phyloP scores from a whole-genome alignment of 371 early-diverging fungal species.

The Syncephalastrum racemosum region DNA sequence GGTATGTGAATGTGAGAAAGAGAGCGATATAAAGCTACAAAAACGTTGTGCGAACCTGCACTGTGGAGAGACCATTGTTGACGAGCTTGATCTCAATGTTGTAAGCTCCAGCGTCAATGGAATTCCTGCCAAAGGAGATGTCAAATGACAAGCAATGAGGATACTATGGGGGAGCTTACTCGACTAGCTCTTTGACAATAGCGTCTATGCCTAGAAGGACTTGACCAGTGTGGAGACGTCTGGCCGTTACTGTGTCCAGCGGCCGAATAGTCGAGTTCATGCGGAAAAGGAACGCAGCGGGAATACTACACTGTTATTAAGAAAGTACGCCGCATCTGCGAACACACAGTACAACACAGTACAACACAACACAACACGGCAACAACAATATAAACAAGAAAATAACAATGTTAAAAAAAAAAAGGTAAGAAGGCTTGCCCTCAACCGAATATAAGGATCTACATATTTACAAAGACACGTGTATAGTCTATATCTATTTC shows the following conservation, averaged over 20 bases:
- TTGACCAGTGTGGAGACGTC: constrained; percentile 21
- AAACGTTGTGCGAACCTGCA: constrained; percentile 21
- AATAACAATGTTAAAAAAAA: too few relatives aligned
- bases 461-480: too few relatives aligned
- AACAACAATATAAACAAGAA: too few relatives aligned
- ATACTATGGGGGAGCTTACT: constrained; percentile 16
- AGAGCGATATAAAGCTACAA: background rate
- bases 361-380: too few relatives aligned
- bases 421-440: too few relatives aligned
- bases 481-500: background rate
- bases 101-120: constrained; percentile 46
- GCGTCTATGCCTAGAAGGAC: constrained; percentile 15
- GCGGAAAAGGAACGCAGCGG: too few relatives aligned
- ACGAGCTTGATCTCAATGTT: constrained; percentile 37
- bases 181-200: constrained; percentile 22
- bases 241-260: constrained; percentile 14
- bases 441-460: too few relatives aligned
- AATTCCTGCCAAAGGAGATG: constrained; percentile 32
- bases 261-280: constrained; percentile 11
- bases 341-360: too few relatives aligned
- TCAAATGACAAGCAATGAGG: background rate
- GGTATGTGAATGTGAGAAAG: background rate
- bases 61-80: constrained; percentile 33
- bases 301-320: too few relatives aligned
- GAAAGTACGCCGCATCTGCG: too few relatives aligned